Conservation (phyloP, 2,329 filamentous ascomycete genomes). For the Diplodia scrobiculata region DNA sequence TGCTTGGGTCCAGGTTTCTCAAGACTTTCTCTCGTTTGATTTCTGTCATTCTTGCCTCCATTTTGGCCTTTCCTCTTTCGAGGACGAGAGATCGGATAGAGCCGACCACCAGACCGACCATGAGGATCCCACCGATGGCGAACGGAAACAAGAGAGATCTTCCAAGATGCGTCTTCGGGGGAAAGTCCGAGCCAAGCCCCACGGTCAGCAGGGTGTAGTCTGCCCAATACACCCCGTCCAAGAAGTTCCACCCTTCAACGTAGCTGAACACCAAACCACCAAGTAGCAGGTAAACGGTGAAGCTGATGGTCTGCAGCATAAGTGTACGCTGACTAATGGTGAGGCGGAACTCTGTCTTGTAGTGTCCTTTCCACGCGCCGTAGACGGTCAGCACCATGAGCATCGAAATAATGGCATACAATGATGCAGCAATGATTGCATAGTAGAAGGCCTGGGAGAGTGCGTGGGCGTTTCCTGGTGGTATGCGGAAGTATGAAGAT, state of each 20-base stretch:
- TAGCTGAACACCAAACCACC: conserved; percentile 53
- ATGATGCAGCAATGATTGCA: conserved; percentile 58
- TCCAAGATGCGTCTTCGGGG: conserved; percentile 54
- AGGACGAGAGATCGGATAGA: conserved; percentile 55
- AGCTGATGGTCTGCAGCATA: conserved; percentile 57
- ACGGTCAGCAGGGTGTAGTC: conserved; percentile 60
- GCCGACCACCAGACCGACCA: conserved; percentile 58
- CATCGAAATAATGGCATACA: conserved; percentile 60
- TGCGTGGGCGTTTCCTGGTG: conserved; percentile 49
- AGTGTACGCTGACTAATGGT: conserved; percentile 60
- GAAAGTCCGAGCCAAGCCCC: conserved; percentile 56
- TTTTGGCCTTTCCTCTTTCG: conserved; percentile 55
- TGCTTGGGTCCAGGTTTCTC: conserved; percentile 43
- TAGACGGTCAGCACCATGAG: conserved; percentile 59
- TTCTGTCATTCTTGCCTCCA: conserved; percentile 54
- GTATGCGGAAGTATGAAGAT: conserved; percentile 49
- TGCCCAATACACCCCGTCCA: conserved; percentile 60
- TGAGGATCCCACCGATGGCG: conserved; percentile 58
- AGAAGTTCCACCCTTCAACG: conserved; percentile 56
- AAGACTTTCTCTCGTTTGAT: conserved; percentile 51
- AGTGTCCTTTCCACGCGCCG: conserved; percentile 58
- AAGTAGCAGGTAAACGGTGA: conserved; percentile 53
- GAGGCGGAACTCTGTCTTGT: conserved; percentile 59
- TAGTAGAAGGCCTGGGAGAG: conserved; percentile 63
- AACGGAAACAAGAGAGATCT: conserved; percentile 57